A percentile compares a stretch with the other conserved stretches of the same genome.
phyloP scores from a whole-genome alignment of 176 grass and related monocot species.

The Urochloa ruziziensis region DNA sequence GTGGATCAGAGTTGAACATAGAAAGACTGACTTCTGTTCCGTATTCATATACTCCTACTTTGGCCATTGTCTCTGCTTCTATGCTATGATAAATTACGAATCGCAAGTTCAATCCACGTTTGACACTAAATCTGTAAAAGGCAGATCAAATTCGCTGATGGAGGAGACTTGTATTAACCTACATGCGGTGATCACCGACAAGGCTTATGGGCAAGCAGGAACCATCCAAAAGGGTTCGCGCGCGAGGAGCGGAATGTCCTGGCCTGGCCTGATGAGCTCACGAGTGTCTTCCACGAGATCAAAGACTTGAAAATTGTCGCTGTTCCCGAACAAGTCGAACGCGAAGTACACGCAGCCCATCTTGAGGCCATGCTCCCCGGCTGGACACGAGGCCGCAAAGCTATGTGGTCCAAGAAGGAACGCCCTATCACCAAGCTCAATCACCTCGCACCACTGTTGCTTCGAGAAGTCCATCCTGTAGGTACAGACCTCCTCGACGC shows the following conservation, averaged over 20 bases:
- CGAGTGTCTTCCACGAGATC: not conserved
- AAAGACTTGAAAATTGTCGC: not conserved
- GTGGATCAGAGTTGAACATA: too few relatives aligned
- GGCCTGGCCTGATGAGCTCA: not conserved
- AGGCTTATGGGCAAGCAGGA: too few relatives aligned
- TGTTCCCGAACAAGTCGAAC: not conserved
- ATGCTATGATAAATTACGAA: too few relatives aligned
- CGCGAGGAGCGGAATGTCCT: not conserved
- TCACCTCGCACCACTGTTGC: slow-evolving; percentile 2
- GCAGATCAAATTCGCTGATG: too few relatives aligned
- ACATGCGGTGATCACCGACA: too few relatives aligned
- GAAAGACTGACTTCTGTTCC: too few relatives aligned
- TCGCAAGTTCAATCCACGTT: not conserved
- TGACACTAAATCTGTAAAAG: too few relatives aligned
- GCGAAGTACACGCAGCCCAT: not conserved
- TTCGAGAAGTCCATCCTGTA: slow-evolving; percentile 2
- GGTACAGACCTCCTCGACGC: not conserved
- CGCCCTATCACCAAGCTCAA: not conserved
- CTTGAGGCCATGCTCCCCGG: not conserved
- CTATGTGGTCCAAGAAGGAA: not conserved
- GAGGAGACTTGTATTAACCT: too few relatives aligned
- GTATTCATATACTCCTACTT: too few relatives aligned
- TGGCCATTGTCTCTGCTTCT: too few relatives aligned
- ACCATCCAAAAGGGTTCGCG: not conserved
- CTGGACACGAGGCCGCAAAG: not conserved